Conservation (phyloP, 2,329 filamentous ascomycete genomes). For the Colletotrichum phormii region DNA sequence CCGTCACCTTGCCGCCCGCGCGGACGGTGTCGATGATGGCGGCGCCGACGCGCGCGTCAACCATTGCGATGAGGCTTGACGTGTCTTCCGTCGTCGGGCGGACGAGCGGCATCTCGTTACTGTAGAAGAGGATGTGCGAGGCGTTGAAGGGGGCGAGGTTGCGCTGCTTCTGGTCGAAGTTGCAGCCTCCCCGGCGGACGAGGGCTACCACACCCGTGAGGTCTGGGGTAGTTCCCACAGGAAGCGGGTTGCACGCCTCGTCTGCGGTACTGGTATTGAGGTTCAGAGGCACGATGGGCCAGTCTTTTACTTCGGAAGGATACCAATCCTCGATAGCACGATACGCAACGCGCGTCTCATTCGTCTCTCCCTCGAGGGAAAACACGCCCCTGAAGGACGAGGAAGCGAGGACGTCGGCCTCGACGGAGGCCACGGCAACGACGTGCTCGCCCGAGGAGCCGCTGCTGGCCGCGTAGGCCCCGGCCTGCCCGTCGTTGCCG, state of each 20-base stretch:
- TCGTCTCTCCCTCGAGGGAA: not conserved
- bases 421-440: slow-evolving; percentile 57
- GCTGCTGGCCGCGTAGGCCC: slow-evolving; percentile 53
- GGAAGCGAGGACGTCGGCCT: slow-evolving; percentile 38
- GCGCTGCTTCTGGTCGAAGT: slow-evolving; percentile 48
- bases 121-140: slow-evolving; percentile 55
- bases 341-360: slow-evolving; percentile 31
- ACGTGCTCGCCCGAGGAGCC: slow-evolving; percentile 54
- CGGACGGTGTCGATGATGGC: slow-evolving; percentile 38
- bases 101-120: slow-evolving; percentile 40
- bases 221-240: slow-evolving; percentile 48
- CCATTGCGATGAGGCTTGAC: slow-evolving; percentile 32
- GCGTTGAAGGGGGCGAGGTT: slow-evolving; percentile 53
- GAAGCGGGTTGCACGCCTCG: slow-evolving; percentile 54
- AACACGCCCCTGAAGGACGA: slow-evolving; percentile 28
- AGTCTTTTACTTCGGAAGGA: slow-evolving; percentile 32
- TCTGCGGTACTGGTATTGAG: slow-evolving; percentile 37
- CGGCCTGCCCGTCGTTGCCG: slow-evolving; percentile 57
- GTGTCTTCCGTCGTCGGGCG: slow-evolving; percentile 17
- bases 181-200: slow-evolving; percentile 53
- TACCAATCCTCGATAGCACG: slow-evolving; percentile 23
- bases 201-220: slow-evolving; percentile 54
- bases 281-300: slow-evolving; percentile 43
- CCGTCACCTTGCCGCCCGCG: slow-evolving; percentile 35
- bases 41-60: slow-evolving; percentile 33